phyloP scores from a whole-genome alignment of 352 stramenopile genomes.

The Phytophthora hibernalis region DNA sequence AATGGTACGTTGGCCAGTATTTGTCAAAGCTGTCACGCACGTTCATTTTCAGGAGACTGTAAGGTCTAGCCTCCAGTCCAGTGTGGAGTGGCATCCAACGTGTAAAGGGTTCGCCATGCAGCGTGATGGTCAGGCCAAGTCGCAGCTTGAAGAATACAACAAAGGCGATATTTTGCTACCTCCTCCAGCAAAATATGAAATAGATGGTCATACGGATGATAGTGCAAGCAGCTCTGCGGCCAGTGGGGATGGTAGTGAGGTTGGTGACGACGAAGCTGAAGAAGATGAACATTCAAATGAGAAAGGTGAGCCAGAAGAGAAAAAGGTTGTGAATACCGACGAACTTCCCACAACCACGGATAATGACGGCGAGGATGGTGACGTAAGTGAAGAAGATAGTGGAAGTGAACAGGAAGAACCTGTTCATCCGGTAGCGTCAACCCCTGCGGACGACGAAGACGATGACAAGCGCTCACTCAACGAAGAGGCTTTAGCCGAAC shows the following conservation, averaged over 20 bases:
- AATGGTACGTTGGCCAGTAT: slow-evolving; percentile 61
- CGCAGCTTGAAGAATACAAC: slow-evolving; percentile 45
- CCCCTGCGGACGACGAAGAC: not conserved
- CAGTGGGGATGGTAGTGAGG: slow-evolving; percentile 53
- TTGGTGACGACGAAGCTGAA: slow-evolving; percentile 25
- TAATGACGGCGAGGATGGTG: slow-evolving; percentile 22
- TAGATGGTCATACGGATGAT: slow-evolving; percentile 83
- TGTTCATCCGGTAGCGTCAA: slow-evolving; percentile 17
- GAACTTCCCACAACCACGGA: slow-evolving; percentile 19
- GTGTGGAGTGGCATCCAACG: slow-evolving; percentile 50
- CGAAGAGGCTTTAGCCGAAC: slow-evolving; percentile 38
- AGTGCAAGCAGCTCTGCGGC: slow-evolving; percentile 73
- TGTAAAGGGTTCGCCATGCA: slow-evolving; percentile 64
- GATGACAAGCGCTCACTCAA: slow-evolving; percentile 27
- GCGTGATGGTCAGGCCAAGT: slow-evolving; percentile 32
- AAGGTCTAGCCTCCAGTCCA: slow-evolving; percentile 21
- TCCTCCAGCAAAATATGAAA: slow-evolving; percentile 63
- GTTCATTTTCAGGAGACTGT: slow-evolving; percentile 56
- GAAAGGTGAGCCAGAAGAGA: slow-evolving; percentile 8
- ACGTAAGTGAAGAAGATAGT: slow-evolving; percentile 37
- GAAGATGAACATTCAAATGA: slow-evolving; percentile 12
- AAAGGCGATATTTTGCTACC: slow-evolving; percentile 62
- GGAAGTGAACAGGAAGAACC: slow-evolving; percentile 19
- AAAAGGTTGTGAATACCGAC: slow-evolving; percentile 6
- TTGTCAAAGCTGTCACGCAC: slow-evolving; percentile 57